Percentiles rank a stretch among this genome's conserved stretches.
Evolutionary conservation across 345 rosid species (phyloP).

Genomic region (Durio zibethinus): DNA sequence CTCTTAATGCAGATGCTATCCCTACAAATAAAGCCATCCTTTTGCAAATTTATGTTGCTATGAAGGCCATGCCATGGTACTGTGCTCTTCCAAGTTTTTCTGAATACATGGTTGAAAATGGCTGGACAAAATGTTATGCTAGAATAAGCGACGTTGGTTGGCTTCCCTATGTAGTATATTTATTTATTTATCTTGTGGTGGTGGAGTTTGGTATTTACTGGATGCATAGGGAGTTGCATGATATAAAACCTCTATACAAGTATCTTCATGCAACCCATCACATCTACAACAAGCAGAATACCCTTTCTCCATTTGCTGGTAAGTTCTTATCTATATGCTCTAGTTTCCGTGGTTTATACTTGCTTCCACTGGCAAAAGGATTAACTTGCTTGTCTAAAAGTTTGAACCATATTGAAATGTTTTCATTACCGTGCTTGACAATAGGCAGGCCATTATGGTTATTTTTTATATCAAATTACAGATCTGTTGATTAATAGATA

Average conservation of each 20-base stretch:
- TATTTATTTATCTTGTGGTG: constrained; percentile 51
- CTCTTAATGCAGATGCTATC: constrained; percentile 65
- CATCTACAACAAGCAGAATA: constrained; percentile 95
- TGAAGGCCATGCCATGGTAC: constrained; percentile 97
- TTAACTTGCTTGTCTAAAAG: not conserved
- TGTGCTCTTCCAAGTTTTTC: constrained; percentile 75
- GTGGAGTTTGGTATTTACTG: constrained; percentile 95
- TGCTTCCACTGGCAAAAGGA: not conserved
- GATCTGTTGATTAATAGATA: not conserved
- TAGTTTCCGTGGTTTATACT: constrained; percentile 1
- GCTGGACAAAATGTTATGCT: constrained; percentile 79
- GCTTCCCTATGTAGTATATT: constrained; percentile 42
- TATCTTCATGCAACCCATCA: constrained; percentile 88
- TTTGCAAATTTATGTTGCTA: constrained; percentile 81
- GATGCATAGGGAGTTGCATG: constrained; percentile 95
- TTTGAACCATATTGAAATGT: not conserved
- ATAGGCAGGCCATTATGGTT: not conserved
- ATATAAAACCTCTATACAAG: constrained; percentile 88
- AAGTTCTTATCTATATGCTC: constrained; percentile 22
- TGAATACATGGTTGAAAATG: constrained; percentile 79
- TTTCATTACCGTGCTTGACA: not conserved
- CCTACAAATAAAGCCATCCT: constrained; percentile 84
- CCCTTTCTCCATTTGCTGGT: constrained; percentile 98
- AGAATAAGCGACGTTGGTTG: constrained; percentile 65
- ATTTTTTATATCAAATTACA: no score